phyloP scores from a whole-genome alignment of 2,329 filamentous ascomycete genomes.

The Aureobasidium sp. region DNA sequence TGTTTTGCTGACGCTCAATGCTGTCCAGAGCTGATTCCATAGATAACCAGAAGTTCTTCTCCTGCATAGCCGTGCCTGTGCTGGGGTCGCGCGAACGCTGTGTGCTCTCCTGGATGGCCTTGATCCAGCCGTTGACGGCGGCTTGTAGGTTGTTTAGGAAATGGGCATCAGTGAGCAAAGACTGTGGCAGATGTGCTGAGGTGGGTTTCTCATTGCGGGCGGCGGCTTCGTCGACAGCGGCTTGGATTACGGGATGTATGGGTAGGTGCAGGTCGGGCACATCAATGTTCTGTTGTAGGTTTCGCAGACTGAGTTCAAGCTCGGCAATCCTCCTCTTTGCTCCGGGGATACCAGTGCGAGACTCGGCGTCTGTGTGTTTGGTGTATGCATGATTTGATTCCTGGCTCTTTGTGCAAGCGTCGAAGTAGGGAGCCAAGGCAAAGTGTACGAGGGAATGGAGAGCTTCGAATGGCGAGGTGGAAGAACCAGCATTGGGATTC shows the following conservation, averaged over 20 bases:
- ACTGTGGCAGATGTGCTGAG: slow-evolving; percentile 68
- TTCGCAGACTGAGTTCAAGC: slow-evolving; percentile 79
- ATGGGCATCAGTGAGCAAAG: slow-evolving; percentile 76
- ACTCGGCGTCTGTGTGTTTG: slow-evolving; percentile 74
- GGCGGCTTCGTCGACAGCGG: slow-evolving; percentile 67
- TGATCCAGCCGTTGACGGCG: slow-evolving; percentile 96
- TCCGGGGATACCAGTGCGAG: slow-evolving; percentile 91
- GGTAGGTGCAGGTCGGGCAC: slow-evolving; percentile 86
- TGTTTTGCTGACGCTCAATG: slow-evolving; percentile 81
- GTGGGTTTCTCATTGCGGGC: slow-evolving; percentile 61
- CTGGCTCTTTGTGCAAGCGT: slow-evolving; percentile 84
- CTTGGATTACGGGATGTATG: slow-evolving; percentile 82
- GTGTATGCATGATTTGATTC: slow-evolving; percentile 55
- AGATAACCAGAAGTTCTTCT: slow-evolving; percentile 98
- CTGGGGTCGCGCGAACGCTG: slow-evolving; percentile 83
- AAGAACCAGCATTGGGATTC: slow-evolving; percentile 61
- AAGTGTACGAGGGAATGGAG: slow-evolving; percentile 88
- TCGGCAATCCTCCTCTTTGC: slow-evolving; percentile 97
- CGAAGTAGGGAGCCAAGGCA: slow-evolving; percentile 90
- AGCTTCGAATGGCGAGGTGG: slow-evolving; percentile 81
- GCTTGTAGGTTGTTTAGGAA: slow-evolving; percentile 92
- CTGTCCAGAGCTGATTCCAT: slow-evolving; percentile 92
- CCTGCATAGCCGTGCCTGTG: slow-evolving; percentile 78
- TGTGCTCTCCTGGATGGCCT: slow-evolving; percentile 93
- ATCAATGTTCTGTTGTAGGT: slow-evolving; percentile 95